Conservation (phyloP, 768 basidiomycete species). For the Tubosaeta sp. region DNA sequence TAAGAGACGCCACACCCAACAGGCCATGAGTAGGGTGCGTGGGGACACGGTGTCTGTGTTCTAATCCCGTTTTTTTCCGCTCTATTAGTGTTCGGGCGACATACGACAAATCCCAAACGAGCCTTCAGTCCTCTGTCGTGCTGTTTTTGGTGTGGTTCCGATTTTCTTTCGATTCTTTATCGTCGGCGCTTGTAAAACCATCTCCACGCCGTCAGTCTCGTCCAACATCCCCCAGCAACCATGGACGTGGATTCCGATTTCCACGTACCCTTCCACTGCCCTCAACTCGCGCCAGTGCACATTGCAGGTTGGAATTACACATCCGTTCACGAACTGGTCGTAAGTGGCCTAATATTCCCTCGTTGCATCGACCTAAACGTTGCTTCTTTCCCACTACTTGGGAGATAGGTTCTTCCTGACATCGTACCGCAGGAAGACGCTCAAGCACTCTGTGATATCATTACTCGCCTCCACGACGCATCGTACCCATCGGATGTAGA, state of each 20-base stretch:
- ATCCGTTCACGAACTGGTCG: conserved; percentile 23
- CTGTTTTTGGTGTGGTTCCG: not conserved
- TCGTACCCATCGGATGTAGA: conserved; percentile 12
- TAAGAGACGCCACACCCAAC: too few species aligned
- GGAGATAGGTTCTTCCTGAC: conserved; percentile 19
- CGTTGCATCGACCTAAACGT: not conserved
- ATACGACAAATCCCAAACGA: not conserved
- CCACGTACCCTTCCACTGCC: conserved; percentile 27
- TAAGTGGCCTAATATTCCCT: conserved; percentile 13
- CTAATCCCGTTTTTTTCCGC: conserved; percentile 11
- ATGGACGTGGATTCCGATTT: conserved; percentile 24
- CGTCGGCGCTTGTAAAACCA: not conserved
- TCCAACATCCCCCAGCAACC: not conserved
- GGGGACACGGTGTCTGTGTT: conserved; percentile 5
- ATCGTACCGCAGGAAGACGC: conserved; percentile 22
- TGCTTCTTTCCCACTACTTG: not conserved
- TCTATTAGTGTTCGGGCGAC: not conserved
- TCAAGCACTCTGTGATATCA: conserved; percentile 16
- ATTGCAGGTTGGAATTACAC: conserved; percentile 28
- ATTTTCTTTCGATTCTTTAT: not conserved
- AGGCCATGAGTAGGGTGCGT: not conserved
- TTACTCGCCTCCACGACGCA: conserved; percentile 14
- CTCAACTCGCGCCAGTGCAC: conserved; percentile 26
- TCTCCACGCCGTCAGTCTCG: not conserved
- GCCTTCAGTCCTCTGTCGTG: not conserved